These are phyloP conservation scores for Pseudopithomyces chartarum DNA, from an alignment of 2,329 filamentous ascomycete genomes.

Conservation along the genomic window DNA sequence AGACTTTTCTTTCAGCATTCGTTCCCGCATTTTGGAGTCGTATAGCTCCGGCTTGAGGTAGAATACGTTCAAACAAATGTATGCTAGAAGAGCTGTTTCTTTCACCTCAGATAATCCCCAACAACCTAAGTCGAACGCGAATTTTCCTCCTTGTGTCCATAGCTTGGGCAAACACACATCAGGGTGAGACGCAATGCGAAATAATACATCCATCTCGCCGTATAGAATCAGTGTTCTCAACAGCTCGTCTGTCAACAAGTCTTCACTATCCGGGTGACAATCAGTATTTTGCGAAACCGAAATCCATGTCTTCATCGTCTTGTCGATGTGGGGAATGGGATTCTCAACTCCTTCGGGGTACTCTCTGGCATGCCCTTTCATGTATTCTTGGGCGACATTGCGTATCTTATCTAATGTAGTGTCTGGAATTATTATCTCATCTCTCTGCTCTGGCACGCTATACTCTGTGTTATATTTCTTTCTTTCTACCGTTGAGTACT, in stretches of 20 bases:
- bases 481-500: constrained; percentile 8
- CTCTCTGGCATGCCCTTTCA: neutral
- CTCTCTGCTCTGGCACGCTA: constrained; percentile 3
- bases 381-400: constrained; percentile 9
- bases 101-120: too few relatives aligned
- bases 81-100: constrained; percentile 11
- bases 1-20: too few relatives aligned
- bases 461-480: constrained; percentile 11
- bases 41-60: constrained; percentile 14
- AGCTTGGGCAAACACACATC: neutral
- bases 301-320: too few relatives aligned
- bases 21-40: neutral
- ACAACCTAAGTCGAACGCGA: neutral
- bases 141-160: neutral
- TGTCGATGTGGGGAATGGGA: too few relatives aligned
- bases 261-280: too few relatives aligned
- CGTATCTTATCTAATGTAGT: constrained; percentile 1
- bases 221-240: too few relatives aligned
- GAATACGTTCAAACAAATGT: constrained; percentile 19
- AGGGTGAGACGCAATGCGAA: too few relatives aligned
- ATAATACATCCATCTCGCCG: too few relatives aligned
- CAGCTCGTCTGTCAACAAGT: too few relatives aligned
- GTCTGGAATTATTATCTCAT: constrained; percentile 17
- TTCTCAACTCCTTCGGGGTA: too few relatives aligned
- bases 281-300: too few relatives aligned